These are phyloP conservation scores for Boletus barrowsii DNA, from an alignment of 768 basidiomycete genomes.

Conservation along the genomic window DNA sequence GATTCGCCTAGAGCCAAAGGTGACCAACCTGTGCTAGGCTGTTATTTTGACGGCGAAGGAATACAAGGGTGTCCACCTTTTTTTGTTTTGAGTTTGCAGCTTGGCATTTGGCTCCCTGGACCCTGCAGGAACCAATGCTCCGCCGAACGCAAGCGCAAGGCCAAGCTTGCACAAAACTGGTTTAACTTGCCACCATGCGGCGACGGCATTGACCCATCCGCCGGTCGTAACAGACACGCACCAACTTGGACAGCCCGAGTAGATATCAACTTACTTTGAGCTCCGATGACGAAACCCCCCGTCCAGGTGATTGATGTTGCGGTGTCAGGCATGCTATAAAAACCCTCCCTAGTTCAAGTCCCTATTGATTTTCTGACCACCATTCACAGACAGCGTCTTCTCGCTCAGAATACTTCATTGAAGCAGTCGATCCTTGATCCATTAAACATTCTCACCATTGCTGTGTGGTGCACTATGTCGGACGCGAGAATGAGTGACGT, in stretches of 20 bases:
- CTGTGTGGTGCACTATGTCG: constrained; percentile 14
- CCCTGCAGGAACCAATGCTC: no score
- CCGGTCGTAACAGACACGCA: neutral
- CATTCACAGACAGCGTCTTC: neutral
- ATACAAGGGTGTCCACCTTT: neutral
- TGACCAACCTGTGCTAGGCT: no score
- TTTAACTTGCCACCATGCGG: neutral
- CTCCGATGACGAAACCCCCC: neutral
- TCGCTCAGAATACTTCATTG: neutral
- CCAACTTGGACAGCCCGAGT: neutral
- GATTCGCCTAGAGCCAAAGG: no score
- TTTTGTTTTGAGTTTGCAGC: neutral
- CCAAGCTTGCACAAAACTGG: neutral
- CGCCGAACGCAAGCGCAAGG: neutral
- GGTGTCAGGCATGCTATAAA: constrained; percentile 7
- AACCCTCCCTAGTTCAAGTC: neutral
- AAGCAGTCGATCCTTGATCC: neutral
- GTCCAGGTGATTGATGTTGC: no score
- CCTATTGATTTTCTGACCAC: neutral
- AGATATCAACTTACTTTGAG: neutral
- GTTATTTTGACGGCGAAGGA: neutral
- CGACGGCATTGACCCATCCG: neutral
- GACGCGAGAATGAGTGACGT: neutral
- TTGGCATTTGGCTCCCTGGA: no score
- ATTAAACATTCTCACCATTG: no score